Conservation (phyloP, 2,329 filamentous ascomycete species). For the Parascedosporium putredinis region DNA sequence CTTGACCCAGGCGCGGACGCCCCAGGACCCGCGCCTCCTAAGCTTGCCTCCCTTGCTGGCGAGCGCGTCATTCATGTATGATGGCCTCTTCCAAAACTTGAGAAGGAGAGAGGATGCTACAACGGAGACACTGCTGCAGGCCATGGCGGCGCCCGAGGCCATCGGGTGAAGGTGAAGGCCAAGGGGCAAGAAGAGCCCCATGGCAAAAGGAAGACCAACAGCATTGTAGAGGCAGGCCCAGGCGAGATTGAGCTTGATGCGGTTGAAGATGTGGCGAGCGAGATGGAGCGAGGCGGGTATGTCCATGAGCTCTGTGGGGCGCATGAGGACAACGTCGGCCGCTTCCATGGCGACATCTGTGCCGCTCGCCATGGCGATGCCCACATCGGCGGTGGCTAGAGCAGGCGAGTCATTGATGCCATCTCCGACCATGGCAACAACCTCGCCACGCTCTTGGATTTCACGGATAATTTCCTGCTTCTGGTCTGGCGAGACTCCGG, state of each 20-base stretch:
- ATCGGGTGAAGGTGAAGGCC: slow-evolving; percentile 84
- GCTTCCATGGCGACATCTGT: slow-evolving; percentile 98
- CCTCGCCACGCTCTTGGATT: slow-evolving; percentile 62
- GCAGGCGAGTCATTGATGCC: slow-evolving; percentile 98
- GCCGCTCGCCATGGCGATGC: slow-evolving; percentile 84
- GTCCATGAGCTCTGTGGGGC: slow-evolving; percentile 79
- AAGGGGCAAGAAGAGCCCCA: slow-evolving; percentile 89
- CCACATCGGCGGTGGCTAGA: slow-evolving; percentile 82
- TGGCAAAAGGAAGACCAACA: slow-evolving; percentile 85
- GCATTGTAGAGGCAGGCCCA: slow-evolving; percentile 94
- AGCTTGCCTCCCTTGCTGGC: slow-evolving; percentile 33
- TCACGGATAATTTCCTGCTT: slow-evolving; percentile 78
- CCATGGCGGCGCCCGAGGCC: slow-evolving; percentile 93
- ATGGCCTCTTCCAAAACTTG: slow-evolving; percentile 75
- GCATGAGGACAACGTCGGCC: slow-evolving; percentile 92
- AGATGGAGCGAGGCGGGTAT: slow-evolving; percentile 82
- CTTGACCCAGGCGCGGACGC: slow-evolving; percentile 30
- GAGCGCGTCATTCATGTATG: slow-evolving; percentile 70
- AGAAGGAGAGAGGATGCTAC: slow-evolving; percentile 74
- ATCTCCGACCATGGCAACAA: slow-evolving; percentile 94
- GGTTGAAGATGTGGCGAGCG: slow-evolving; percentile 71
- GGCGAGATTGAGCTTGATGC: slow-evolving; percentile 86
- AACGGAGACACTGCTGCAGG: slow-evolving; percentile 78
- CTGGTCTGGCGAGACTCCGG: slow-evolving; percentile 81
- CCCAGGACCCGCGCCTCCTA: slow-evolving; percentile 9